Evolutionary conservation across 2,329 filamentous ascomycete species (phyloP).

Genomic region (Tolypocladium tundrense): DNA sequence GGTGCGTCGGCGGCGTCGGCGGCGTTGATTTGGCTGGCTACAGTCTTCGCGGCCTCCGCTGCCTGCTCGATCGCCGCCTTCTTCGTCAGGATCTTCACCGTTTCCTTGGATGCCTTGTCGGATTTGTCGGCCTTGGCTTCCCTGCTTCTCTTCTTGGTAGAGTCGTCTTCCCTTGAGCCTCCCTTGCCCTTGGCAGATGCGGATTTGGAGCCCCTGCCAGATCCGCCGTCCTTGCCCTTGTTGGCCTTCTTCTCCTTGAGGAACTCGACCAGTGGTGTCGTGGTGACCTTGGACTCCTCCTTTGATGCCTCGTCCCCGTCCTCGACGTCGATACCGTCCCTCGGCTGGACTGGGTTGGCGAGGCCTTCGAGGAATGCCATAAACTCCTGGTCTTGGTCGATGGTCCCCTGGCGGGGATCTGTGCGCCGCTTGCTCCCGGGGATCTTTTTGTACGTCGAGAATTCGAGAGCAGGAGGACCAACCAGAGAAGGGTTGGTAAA

Average conservation of each 20-base stretch:
- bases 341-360: conserved; percentile 53
- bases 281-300: conserved; percentile 54
- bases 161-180: conserved; percentile 33
- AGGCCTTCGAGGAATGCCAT: conserved; percentile 84
- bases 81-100: conserved; percentile 54
- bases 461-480: conserved; percentile 71
- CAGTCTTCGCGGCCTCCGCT: conserved; percentile 33
- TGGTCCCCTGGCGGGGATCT: conserved; percentile 84
- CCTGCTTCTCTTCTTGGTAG: conserved; percentile 52
- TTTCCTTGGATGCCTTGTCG: conserved; percentile 44
- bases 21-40: conserved; percentile 24
- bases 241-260: conserved; percentile 87
- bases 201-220: conserved; percentile 38
- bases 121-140: conserved; percentile 45
- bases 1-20: conserved; percentile 24
- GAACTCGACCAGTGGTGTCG: conserved; percentile 82
- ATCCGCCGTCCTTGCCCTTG: conserved; percentile 44
- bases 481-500: conserved; percentile 62
- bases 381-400: conserved; percentile 93
- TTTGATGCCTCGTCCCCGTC: conserved; percentile 31
- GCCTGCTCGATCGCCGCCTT: conserved; percentile 41
- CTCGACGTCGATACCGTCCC: conserved; percentile 32
- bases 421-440: conserved; percentile 64
- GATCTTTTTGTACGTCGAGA: conserved; percentile 73
- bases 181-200: conserved; percentile 35